These are phyloP conservation scores for Cyclocybe cylindracea DNA, from an alignment of 768 basidiomycete genomes.

Conservation along the genomic window DNA sequence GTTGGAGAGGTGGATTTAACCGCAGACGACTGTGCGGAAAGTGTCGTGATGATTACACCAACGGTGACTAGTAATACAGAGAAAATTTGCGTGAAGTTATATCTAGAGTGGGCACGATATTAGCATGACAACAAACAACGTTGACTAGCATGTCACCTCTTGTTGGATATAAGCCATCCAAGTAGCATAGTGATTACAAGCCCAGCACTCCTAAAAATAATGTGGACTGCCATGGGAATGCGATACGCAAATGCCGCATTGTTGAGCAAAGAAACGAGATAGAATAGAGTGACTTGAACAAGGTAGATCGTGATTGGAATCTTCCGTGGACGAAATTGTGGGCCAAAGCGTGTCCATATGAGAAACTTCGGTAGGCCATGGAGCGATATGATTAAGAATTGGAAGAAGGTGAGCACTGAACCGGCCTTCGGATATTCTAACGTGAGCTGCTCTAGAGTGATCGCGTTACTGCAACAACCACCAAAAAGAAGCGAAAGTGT, in stretches of 20 bases:
- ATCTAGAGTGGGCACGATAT: slow-evolving; percentile 11
- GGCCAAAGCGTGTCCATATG: slow-evolving; percentile 49
- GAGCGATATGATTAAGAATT: slow-evolving; percentile 78
- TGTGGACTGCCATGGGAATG: slow-evolving; percentile 92
- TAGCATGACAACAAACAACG: slow-evolving; percentile 17
- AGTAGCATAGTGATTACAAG: slow-evolving; percentile 82
- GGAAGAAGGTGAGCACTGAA: slow-evolving; percentile 83
- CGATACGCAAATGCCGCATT: slow-evolving; percentile 87
- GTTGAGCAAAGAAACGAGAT: slow-evolving; percentile 78
- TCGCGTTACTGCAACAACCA: slow-evolving; percentile 90
- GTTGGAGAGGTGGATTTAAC: slow-evolving; percentile 14
- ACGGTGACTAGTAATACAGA: slow-evolving; percentile 81
- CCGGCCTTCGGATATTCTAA: slow-evolving; percentile 70
- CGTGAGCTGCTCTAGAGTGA: slow-evolving; percentile 75
- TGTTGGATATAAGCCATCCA: slow-evolving; percentile 67
- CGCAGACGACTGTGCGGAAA: slow-evolving; percentile 61
- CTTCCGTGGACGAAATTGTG: slow-evolving; percentile 57
- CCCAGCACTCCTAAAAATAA: slow-evolving; percentile 91
- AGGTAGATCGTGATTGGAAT: slow-evolving; percentile 77
- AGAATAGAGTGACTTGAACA: slow-evolving; percentile 81
- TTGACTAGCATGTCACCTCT: slow-evolving; percentile 34
- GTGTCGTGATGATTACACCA: slow-evolving; percentile 79
- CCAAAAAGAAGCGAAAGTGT: slow-evolving; percentile 82
- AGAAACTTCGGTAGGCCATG: slow-evolving; percentile 71
- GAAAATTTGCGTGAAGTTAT: slow-evolving; percentile 49